Conservation (phyloP, 2,329 filamentous ascomycete genomes). For the Cordyceps fumosorosea region DNA sequence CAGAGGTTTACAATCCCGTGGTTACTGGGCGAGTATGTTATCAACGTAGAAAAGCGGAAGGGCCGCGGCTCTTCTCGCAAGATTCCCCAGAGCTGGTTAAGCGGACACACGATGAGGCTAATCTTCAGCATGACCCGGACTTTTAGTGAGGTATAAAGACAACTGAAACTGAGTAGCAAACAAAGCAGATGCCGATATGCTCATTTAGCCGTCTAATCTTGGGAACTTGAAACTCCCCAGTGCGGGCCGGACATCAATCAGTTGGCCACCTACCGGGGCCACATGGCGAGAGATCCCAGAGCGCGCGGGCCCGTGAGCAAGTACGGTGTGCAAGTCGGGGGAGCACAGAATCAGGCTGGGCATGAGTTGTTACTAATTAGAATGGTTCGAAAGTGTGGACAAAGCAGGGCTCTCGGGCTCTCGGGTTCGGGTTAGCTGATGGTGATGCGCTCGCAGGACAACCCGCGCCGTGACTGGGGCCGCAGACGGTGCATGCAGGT, state of each 20-base stretch:
- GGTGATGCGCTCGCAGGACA: neutral
- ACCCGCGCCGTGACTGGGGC: too few relatives aligned
- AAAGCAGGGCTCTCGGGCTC: neutral
- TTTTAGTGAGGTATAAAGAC: neutral
- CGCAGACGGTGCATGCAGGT: neutral
- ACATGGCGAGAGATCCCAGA: neutral
- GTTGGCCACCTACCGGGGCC: neutral
- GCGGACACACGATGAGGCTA: neutral
- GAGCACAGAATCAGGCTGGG: neutral
- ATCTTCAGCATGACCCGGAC: neutral
- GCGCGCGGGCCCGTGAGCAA: neutral
- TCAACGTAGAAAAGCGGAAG: neutral
- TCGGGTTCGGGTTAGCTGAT: neutral
- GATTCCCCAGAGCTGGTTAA: neutral
- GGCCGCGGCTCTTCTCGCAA: neutral
- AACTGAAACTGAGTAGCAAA: neutral
- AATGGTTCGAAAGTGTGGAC: neutral
- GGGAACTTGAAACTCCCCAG: neutral
- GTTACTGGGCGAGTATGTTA: neutral
- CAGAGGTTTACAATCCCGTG: neutral
- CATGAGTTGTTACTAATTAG: neutral
- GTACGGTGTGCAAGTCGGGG: neutral
- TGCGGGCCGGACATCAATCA: neutral
- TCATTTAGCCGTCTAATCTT: neutral
- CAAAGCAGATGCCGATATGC: neutral